Evolutionary conservation across 305 asterid genomes (phyloP).

Genomic region (Fraxinus greggii): DNA sequence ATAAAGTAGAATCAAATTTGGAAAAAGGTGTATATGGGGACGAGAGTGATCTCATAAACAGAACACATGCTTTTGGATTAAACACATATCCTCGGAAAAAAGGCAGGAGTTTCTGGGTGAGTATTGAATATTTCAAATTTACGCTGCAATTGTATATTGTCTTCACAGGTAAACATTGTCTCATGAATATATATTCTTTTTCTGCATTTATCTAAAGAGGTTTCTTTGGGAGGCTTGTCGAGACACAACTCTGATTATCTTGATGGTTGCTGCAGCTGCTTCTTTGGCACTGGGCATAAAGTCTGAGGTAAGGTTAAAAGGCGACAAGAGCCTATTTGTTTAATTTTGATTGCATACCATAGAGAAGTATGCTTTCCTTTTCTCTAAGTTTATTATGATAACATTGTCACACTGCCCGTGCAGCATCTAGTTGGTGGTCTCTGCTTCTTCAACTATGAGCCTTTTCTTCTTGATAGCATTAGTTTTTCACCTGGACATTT

Average conservation of each 20-base stretch:
- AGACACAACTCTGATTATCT: conserved; percentile 82
- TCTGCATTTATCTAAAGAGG: conserved; percentile 38
- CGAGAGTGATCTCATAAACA: conserved; percentile 52
- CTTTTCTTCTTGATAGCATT: conserved; percentile 4
- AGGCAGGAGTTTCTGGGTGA: conserved; percentile 76
- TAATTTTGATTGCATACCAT: not conserved
- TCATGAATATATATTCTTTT: not conserved
- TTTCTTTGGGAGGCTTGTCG: conserved; percentile 95
- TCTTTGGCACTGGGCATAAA: conserved; percentile 88
- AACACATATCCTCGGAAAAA: conserved; percentile 95
- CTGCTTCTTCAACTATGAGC: not conserved
- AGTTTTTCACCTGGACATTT: conserved; percentile 2
- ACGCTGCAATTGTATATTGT: not conserved
- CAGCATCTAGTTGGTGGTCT: conserved; percentile 7
- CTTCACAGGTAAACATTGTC: not conserved
- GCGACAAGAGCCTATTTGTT: not conserved
- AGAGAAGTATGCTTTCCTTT: not conserved
- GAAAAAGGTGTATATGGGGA: conserved; percentile 74
- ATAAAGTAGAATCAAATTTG: conserved; percentile 56
- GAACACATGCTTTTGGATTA: conserved; percentile 76
- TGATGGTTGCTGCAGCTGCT: conserved; percentile 99
- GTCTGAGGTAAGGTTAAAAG: conserved; percentile 63
- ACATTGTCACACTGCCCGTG: not conserved
- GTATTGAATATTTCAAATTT: conserved; percentile 17
- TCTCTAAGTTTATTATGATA: not conserved